Evolutionary conservation across 176 grass and related monocot species (phyloP).

Genomic region (Avena atlantica): DNA sequence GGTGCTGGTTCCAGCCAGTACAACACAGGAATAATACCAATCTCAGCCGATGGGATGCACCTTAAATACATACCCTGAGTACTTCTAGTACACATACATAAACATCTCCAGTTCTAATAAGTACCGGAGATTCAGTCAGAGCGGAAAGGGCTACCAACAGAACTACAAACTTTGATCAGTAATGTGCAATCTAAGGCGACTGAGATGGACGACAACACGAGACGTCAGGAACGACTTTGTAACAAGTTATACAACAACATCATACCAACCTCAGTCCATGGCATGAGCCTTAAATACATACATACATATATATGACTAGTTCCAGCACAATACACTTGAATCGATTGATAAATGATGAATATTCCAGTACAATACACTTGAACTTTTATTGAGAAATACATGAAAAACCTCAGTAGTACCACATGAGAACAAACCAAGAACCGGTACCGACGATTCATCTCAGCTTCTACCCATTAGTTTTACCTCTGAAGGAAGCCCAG

Average conservation of each 20-base stretch:
- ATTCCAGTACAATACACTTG: neutral
- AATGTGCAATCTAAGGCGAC: no score
- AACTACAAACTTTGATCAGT: no score
- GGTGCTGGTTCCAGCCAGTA: no score
- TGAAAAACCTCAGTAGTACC: neutral
- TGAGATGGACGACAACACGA: no score
- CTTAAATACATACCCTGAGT: neutral
- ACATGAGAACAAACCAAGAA: neutral
- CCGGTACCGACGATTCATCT: no score
- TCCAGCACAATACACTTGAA: neutral
- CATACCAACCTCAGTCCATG: no score
- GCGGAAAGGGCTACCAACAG: no score
- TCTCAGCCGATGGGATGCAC: neutral
- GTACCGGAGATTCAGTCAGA: neutral
- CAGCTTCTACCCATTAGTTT: neutral
- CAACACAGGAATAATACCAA: no score
- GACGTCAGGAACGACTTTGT: no score
- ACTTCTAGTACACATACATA: neutral
- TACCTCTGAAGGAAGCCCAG: neutral
- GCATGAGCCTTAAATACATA: no score
- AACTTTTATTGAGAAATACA: neutral
- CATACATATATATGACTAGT: neutral
- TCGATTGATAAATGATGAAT: neutral
- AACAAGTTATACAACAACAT: no score
- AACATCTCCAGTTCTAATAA: neutral